Conservation (phyloP, 768 basidiomycete species). For the Dacryopinax primogenitus region DNA sequence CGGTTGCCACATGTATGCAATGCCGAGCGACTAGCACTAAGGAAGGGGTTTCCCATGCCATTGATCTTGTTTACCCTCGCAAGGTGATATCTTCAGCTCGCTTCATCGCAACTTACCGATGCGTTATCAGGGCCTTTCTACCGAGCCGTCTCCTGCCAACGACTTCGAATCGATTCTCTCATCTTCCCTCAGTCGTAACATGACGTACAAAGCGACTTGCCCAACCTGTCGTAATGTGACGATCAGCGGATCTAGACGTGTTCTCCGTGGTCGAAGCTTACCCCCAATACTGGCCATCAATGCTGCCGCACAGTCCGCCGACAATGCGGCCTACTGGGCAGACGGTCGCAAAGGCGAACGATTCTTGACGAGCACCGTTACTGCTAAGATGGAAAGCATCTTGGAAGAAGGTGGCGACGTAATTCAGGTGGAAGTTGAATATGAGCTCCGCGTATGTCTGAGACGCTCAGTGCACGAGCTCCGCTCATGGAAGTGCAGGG, state of each 20-base stretch:
- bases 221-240: conserved; percentile 66
- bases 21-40: conserved; percentile 65
- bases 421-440: conserved; percentile 36
- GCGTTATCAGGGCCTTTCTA: conserved; percentile 27
- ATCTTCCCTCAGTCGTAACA: conserved; percentile 65
- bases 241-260: conserved; percentile 56
- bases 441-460: conserved; percentile 55
- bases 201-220: conserved; percentile 77
- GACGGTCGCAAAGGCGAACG: conserved; percentile 30
- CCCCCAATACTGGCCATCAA: conserved; percentile 83
- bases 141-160: conserved; percentile 23
- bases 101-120: background rate
- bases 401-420: conserved; percentile 45
- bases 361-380: conserved; percentile 44
- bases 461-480: background rate
- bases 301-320: conserved; percentile 36
- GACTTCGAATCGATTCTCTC: conserved; percentile 60
- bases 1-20: conserved; percentile 54
- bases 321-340: conserved; percentile 33
- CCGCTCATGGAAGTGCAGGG: conserved; percentile 38
- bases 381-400: conserved; percentile 46
- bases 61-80: conserved; percentile 79
- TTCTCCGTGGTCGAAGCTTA: conserved; percentile 48
- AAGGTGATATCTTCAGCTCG: conserved; percentile 38
- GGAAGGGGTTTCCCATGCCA: conserved; percentile 63